Evolutionary conservation across 306 rosid species (phyloP).

Genomic region (Canavalia gladiata): DNA sequence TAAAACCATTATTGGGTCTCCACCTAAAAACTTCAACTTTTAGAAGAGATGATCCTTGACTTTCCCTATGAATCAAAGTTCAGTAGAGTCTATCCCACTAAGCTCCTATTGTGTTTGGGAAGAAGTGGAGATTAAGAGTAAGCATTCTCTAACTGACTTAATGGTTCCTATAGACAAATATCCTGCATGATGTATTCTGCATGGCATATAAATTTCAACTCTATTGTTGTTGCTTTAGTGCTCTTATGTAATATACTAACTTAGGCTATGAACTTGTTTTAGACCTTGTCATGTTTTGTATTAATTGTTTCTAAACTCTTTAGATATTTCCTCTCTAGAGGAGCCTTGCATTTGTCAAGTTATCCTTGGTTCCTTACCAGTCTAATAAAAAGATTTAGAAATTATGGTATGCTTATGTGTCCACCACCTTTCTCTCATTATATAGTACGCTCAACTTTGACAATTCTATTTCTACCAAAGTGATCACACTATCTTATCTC

Average conservation of each 20-base stretch:
- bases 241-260: not conserved
- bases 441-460: not conserved
- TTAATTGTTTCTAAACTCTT: not conserved
- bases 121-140: not conserved
- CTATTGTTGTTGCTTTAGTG: not conserved
- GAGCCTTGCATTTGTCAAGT: not conserved
- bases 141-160: not conserved
- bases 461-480: not conserved
- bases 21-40: not conserved
- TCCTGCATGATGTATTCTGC: not conserved
- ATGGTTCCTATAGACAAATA: not conserved
- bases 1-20: not conserved
- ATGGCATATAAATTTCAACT: slow-evolving; percentile 3
- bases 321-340: not conserved
- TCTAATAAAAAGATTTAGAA: not conserved
- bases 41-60: not conserved
- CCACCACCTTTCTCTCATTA: not conserved
- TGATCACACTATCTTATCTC: not conserved
- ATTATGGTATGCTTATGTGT: not conserved
- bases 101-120: not conserved
- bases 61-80: not conserved
- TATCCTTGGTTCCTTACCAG: not conserved
- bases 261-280: slow-evolving; percentile 2
- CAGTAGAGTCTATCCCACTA: slow-evolving; percentile 6
- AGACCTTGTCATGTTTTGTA: not conserved